Percentiles rank a stretch among this genome's conserved stretches.
Evolutionary conservation across 176 grass and related monocot genomes (phyloP).

Genomic region (Aegilops speltoides): DNA sequence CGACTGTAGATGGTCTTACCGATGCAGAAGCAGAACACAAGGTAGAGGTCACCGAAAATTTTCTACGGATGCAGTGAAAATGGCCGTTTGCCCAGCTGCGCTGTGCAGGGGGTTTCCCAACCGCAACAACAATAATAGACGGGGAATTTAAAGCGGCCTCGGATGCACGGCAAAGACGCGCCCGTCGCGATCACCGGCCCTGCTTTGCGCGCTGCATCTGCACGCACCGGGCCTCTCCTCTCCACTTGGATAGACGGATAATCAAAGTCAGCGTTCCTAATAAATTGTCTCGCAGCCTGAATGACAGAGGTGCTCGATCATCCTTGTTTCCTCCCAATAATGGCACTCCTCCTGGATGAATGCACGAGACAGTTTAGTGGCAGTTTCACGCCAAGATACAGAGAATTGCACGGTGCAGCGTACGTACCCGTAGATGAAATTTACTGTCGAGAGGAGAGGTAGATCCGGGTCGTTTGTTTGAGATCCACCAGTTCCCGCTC

Average conservation of each 20-base stretch:
- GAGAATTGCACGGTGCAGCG: too few species aligned
- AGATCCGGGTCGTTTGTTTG: neutral
- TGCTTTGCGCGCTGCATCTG: neutral
- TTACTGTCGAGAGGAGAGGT: too few species aligned
- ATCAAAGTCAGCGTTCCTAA: neutral
- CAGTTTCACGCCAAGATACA: too few species aligned
- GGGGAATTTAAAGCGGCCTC: neutral
- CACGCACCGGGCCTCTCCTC: neutral
- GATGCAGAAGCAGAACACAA: too few species aligned
- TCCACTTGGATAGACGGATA: neutral
- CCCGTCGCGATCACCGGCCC: neutral
- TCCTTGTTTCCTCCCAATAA: too few species aligned
- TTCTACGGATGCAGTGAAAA: too few species aligned
- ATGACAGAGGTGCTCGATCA: neutral
- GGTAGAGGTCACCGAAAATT: too few species aligned
- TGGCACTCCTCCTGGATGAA: too few species aligned
- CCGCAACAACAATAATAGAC: neutral
- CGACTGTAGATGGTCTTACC: too few species aligned
- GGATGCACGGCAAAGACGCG: neutral
- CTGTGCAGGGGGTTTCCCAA: neutral
- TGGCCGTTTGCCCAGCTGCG: too few species aligned
- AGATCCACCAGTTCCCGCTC: neutral
- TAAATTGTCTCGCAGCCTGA: neutral
- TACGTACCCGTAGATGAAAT: too few species aligned
- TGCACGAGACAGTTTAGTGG: too few species aligned